Evolutionary conservation across 2,329 filamentous ascomycete species (phyloP).

Genomic region (Xylaria sp.): DNA sequence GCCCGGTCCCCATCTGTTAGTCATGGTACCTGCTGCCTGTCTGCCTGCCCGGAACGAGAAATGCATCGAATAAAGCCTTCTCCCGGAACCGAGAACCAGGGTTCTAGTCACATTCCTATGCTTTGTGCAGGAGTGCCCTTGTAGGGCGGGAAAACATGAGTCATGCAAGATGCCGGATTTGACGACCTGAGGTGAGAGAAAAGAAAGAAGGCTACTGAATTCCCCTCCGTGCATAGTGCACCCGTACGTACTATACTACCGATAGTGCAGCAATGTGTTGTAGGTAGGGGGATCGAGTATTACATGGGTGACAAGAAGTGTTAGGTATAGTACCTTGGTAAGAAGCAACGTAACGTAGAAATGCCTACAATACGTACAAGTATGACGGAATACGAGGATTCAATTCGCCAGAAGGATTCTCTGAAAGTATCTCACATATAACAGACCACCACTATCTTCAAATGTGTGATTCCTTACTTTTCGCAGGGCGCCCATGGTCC

Average conservation of each 20-base stretch:
- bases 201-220: background rate
- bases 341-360: slow-evolving; percentile 18
- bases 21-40: background rate
- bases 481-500: no score
- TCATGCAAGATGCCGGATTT: slow-evolving; percentile 25
- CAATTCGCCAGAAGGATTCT: slow-evolving; percentile 12
- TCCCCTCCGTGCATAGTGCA: slow-evolving; percentile 6
- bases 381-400: background rate
- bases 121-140: background rate
- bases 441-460: background rate
- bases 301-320: no score
- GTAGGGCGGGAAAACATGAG: background rate
- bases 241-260: no score
- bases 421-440: background rate
- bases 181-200: slow-evolving; percentile 19
- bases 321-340: background rate
- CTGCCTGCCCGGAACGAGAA: background rate
- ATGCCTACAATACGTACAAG: background rate
- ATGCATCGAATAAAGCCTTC: slow-evolving; percentile 14
- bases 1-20: background rate
- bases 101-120: slow-evolving; percentile 7
- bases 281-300: no score
- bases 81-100: background rate
- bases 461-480: background rate
- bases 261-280: no score